These are phyloP conservation scores for Tolypocladium ovalisporum DNA, from an alignment of 2,329 filamentous ascomycete species.

Conservation along the genomic window DNA sequence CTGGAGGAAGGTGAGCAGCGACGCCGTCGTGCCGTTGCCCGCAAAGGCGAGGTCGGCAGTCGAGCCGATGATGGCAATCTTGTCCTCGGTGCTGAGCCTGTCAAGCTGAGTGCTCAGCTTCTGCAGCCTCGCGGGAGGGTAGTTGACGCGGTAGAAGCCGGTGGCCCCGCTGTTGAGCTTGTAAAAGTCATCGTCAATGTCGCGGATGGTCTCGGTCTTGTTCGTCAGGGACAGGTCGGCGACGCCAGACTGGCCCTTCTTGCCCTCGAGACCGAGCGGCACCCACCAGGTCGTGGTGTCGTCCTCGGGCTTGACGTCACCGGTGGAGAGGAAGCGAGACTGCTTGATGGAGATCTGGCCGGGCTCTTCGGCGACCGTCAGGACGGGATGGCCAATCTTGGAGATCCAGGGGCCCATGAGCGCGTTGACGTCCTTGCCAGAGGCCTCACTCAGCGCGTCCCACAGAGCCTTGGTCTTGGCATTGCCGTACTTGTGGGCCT, in stretches of 20 bases:
- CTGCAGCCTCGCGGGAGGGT: slow-evolving; percentile 70
- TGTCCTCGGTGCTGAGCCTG: slow-evolving; percentile 73
- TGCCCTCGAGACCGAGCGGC: slow-evolving; percentile 74
- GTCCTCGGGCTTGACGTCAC: slow-evolving; percentile 83
- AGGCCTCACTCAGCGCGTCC: slow-evolving; percentile 77
- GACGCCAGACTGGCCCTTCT: slow-evolving; percentile 50
- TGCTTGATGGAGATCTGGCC: slow-evolving; percentile 77
- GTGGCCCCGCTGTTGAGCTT: slow-evolving; percentile 86
- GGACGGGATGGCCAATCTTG: slow-evolving; percentile 86
- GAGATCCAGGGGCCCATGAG: slow-evolving; percentile 95
- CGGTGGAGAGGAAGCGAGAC: slow-evolving; percentile 80
- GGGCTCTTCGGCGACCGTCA: slow-evolving; percentile 75
- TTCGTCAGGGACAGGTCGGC: slow-evolving; percentile 58
- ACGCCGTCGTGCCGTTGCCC: slow-evolving; percentile 71
- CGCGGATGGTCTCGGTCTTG: slow-evolving; percentile 67
- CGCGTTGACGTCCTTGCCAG: slow-evolving; percentile 71
- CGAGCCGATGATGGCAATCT: slow-evolving; percentile 85
- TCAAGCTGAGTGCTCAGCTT: slow-evolving; percentile 71
- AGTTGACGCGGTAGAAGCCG: slow-evolving; percentile 87
- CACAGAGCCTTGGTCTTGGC: slow-evolving; percentile 88
- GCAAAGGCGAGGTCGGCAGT: slow-evolving; percentile 82
- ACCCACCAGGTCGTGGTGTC: slow-evolving; percentile 95
- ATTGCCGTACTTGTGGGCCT: slow-evolving; percentile 77
- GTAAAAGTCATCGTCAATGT: slow-evolving; percentile 73
- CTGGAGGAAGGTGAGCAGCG: slow-evolving; percentile 72